Evolutionary conservation across 2,329 filamentous ascomycete species (phyloP).

Genomic region (Fusarium dimerum): DNA sequence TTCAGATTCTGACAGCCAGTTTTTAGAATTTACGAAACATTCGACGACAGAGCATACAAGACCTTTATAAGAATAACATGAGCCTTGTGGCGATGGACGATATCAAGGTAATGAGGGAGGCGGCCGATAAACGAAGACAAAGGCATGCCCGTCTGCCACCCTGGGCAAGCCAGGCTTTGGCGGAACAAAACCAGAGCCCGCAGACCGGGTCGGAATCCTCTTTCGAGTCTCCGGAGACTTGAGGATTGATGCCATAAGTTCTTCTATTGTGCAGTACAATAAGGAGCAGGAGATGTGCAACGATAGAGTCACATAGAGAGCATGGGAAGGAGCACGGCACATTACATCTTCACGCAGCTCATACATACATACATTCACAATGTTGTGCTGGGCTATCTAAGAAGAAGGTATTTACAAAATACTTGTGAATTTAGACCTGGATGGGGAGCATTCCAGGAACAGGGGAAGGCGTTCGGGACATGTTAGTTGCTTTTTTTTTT

Average conservation of each 20-base stretch:
- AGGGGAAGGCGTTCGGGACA: neutral
- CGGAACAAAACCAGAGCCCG: conserved; percentile 15
- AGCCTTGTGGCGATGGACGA: conserved; percentile 29
- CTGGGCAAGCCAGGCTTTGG: conserved; percentile 35
- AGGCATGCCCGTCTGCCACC: conserved; percentile 28
- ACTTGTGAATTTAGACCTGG: neutral
- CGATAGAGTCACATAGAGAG: no score
- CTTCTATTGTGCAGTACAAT: neutral
- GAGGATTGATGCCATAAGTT: neutral
- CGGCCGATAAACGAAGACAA: conserved; percentile 32
- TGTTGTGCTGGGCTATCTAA: no score
- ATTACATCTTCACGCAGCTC: neutral
- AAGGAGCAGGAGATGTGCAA: neutral
- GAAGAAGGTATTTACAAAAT: no score
- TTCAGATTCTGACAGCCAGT: conserved; percentile 8
- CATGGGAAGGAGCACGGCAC: neutral
- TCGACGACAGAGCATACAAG: conserved; percentile 18
- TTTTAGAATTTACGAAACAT: conserved; percentile 37
- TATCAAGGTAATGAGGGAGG: conserved; percentile 35
- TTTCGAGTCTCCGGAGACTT: neutral
- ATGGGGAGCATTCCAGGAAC: neutral
- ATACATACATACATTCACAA: no score
- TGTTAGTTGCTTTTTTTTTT: neutral
- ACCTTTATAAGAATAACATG: neutral
- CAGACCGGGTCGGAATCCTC: conserved; percentile 6